Evolutionary conservation across 2,329 filamentous ascomycete genomes (phyloP), one percentile per base, ranked within the genome.

Genomic region (Exophiala calicioides): DNA sequence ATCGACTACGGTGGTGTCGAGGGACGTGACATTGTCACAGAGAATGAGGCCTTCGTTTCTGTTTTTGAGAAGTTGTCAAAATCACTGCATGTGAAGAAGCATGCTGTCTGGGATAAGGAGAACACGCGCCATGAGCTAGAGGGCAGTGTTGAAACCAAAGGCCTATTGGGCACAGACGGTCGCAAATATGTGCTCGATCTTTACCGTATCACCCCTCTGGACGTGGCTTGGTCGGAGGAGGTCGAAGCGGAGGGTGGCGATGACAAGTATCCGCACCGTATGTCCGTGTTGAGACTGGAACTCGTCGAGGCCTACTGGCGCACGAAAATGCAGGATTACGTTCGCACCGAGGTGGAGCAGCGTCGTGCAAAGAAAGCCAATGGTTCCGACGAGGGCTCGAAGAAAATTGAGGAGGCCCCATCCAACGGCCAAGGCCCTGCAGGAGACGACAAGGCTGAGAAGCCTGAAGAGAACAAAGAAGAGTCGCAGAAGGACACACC

Each of bases 1-100:
- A 97, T 98, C 59, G 93, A 98, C 67, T 98, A 98, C 63, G 93
- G 93, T 64, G 93, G 91, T 57, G 93, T 97, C 23, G 93, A 98
- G 66, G 93, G 94, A 57, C 95, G 95, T 71, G 93, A 98, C 58
- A 81, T 95, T 19, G 88, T 98, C 40, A 90, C 93, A 1, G 86
- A 88, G 9, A 89, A 97, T 62, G 85, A 94, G 64, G 82, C 84
- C 15, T 98, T 98, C 61, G 82, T 82, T 1, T 74, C 85, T 20
- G 79, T 88, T 7, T 98, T 98, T 61, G 83, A 88, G 64, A 90
- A 94, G 73, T 79, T 98, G 23, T 96, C 91, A 32, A 90, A 91
- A 70, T 82, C 89, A 2, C 79, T 97, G 61, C 87, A 86, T 58
- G 87, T 96, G 49, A 97, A 97, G 79, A 86, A 86, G 71, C 93